These are phyloP conservation scores for Argentina anserina DNA, from an alignment of 306 rosid species.

Conservation along the genomic window DNA sequence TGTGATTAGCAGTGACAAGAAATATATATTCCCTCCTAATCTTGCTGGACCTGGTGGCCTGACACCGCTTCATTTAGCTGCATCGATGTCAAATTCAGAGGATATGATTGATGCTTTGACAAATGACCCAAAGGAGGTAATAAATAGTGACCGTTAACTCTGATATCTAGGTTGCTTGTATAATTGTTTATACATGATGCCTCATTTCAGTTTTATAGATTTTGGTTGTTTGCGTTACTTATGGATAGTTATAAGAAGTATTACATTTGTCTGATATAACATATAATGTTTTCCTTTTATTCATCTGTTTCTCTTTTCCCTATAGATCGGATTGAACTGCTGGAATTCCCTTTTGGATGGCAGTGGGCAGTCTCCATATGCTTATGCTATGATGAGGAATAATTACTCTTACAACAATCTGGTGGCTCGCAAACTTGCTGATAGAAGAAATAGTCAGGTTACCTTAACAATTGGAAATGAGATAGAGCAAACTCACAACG, in stretches of 20 bases:
- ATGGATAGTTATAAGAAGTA: too few species aligned
- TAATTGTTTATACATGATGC: background rate
- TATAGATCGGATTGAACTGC: constrained; percentile 73
- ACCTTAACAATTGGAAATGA: constrained; percentile 53
- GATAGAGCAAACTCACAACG: constrained; percentile 32
- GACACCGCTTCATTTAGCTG: constrained; percentile 93
- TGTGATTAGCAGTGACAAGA: constrained; percentile 35
- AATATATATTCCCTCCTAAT: constrained; percentile 72
- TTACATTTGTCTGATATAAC: too few species aligned
- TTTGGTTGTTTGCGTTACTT: background rate
- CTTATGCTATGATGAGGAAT: constrained; percentile 71
- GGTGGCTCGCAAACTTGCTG: constrained; percentile 62
- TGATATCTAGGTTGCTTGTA: background rate
- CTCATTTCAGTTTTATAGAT: background rate
- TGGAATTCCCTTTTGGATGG: constrained; percentile 76
- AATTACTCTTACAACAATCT: constrained; percentile 59
- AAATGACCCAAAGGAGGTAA: constrained; percentile 84
- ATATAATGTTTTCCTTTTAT: constrained; percentile 3
- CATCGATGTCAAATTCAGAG: constrained; percentile 58
- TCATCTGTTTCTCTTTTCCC: constrained; percentile 2
- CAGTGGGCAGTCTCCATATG: constrained; percentile 64
- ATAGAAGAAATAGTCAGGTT: constrained; percentile 55
- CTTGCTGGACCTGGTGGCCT: constrained; percentile 69
- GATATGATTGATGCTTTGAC: constrained; percentile 68
- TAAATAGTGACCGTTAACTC: background rate